Evolutionary conservation across 208 protist genomes (phyloP).

Genomic region (Acanthamoeba rhysodes): DNA sequence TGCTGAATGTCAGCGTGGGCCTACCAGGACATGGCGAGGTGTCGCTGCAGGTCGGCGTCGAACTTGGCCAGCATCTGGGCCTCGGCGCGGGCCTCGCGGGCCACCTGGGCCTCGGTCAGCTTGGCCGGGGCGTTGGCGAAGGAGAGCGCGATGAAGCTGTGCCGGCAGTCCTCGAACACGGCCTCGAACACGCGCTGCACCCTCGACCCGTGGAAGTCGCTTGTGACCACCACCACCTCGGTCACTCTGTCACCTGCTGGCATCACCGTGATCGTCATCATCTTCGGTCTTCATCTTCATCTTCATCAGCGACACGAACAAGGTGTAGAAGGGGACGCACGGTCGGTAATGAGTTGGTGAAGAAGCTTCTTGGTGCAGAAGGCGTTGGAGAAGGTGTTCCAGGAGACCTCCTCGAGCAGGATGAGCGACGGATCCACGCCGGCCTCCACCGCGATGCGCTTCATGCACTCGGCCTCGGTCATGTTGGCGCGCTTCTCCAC

Average conservation of each 20-base stretch:
- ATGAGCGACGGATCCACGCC: constrained; percentile 50
- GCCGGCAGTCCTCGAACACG: constrained; percentile 42
- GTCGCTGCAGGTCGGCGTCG: constrained; percentile 50
- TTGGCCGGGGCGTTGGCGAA: constrained; percentile 56
- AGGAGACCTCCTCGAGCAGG: constrained; percentile 61
- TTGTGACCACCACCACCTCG: constrained; percentile 63
- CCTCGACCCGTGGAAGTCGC: constrained; percentile 61
- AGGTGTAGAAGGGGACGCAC: not conserved
- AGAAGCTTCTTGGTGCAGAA: constrained; percentile 73
- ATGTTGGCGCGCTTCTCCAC: constrained; percentile 61
- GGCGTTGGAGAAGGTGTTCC: constrained; percentile 76
- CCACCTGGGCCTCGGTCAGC: constrained; percentile 56
- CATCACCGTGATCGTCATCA: too few species aligned
- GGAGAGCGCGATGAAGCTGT: constrained; percentile 33
- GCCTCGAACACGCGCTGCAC: constrained; percentile 60
- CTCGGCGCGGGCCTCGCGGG: constrained; percentile 43
- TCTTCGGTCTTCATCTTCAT: not conserved
- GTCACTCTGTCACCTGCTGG: not conserved
- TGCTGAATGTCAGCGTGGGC: too few species aligned
- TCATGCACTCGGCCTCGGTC: constrained; percentile 73
- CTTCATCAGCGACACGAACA: too few species aligned
- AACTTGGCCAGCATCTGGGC: constrained; percentile 71
- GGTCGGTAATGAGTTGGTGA: constrained; percentile 11
- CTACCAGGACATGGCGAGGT: constrained; percentile 56
- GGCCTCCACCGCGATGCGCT: constrained; percentile 50